phyloP scores from a whole-genome alignment of 1,284 basidiomycete genomes.

The Ceratobasidium sp. region DNA sequence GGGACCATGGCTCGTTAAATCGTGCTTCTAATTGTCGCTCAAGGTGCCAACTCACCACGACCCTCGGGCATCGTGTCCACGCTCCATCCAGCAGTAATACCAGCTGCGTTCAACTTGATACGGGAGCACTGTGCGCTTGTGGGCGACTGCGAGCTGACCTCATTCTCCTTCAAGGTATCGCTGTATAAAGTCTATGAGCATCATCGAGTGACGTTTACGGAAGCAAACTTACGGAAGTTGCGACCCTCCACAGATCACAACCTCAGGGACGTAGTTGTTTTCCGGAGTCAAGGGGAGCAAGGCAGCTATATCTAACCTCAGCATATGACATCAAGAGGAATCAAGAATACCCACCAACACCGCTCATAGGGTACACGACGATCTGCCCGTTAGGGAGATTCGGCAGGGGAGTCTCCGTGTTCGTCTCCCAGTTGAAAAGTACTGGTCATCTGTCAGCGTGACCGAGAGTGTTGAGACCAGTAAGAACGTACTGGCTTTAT shows the following conservation, averaged over 20 bases:
- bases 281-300: slow-evolving; percentile 72
- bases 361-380: no score
- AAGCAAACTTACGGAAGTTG: slow-evolving; percentile 3
- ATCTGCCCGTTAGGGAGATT: slow-evolving; percentile 78
- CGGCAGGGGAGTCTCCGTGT: slow-evolving; percentile 70
- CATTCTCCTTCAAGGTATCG: slow-evolving; percentile 43
- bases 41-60: slow-evolving; percentile 52
- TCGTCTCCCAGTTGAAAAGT: slow-evolving; percentile 75
- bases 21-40: no score
- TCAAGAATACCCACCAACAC: slow-evolving; percentile 60
- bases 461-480: neutral
- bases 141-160: slow-evolving; percentile 42
- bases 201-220: no score
- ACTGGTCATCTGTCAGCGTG: slow-evolving; percentile 53
- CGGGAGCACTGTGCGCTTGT: slow-evolving; percentile 67
- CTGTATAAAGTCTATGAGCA: slow-evolving; percentile 43
- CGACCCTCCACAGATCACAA: slow-evolving; percentile 83
- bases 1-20: neutral
- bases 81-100: slow-evolving; percentile 73
- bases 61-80: slow-evolving; percentile 75
- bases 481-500: slow-evolving; percentile 35
- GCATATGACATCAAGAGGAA: no score
- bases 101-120: slow-evolving; percentile 67
- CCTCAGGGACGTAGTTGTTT: no score
- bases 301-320: slow-evolving; percentile 61